Conservation (phyloP, 768 basidiomycete genomes). For the Suillus decipiens region DNA sequence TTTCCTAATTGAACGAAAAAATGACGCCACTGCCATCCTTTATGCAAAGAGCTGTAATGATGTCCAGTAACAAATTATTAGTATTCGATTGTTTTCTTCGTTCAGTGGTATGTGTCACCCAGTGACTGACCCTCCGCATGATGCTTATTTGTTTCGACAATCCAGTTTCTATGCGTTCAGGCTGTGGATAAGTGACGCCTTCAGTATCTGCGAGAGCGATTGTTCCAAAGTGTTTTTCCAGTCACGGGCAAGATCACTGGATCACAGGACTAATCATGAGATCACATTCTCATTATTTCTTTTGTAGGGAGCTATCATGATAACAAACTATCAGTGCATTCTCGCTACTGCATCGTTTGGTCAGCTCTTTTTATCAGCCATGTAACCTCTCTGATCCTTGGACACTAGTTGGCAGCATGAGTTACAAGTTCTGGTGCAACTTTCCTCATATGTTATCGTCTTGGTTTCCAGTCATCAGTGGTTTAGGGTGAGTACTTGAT, state of each 20-base stretch:
- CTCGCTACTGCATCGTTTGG: conserved; percentile 6
- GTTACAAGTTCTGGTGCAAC: conserved; percentile 12
- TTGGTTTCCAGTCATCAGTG: conserved; percentile 4
- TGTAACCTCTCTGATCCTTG: neutral
- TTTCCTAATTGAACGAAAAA: too few species aligned
- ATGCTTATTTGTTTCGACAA: neutral
- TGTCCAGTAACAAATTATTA: conserved; percentile 8
- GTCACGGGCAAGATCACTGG: conserved; percentile 22
- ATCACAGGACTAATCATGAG: conserved; percentile 11
- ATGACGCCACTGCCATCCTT: too few species aligned
- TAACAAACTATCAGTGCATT: conserved; percentile 9
- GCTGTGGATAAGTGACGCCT: conserved; percentile 28
- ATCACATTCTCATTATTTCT: neutral
- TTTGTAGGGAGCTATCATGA: neutral
- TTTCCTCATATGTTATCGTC: neutral
- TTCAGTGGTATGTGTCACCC: conserved; percentile 19
- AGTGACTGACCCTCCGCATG: too few species aligned
- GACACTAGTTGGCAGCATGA: conserved; percentile 15
- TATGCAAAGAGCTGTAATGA: too few species aligned
- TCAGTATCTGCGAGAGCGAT: neutral
- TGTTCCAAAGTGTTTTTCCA: conserved; percentile 1
- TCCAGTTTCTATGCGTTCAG: conserved; percentile 28
- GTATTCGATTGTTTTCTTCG: conserved; percentile 21
- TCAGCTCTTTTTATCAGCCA: conserved; percentile 15
- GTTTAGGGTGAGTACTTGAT: neutral